Evolutionary conservation across 164 flowering plant genomes (phyloP).

Genomic region (Dillenia suffruticosa): DNA sequence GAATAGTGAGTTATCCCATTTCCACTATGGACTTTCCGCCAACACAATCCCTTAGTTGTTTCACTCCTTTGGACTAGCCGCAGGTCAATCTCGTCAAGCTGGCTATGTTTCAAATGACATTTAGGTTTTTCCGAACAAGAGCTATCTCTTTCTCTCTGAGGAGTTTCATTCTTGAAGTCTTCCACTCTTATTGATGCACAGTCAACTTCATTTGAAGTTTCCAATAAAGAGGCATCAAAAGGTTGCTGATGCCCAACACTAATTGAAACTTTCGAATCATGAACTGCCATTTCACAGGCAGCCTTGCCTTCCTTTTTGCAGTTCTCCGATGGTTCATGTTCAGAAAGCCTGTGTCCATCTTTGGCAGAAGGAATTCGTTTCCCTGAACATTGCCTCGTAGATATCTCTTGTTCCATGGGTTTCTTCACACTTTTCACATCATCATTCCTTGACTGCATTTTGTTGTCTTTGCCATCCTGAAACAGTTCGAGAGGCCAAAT

Average conservation of each 20-base stretch:
- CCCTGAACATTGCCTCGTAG: constrained; percentile 28
- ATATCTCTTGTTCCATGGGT: constrained; percentile 81
- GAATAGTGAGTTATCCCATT: constrained; percentile 31
- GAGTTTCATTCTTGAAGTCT: constrained; percentile 37
- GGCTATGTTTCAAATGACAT: constrained; percentile 15
- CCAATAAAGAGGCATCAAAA: constrained; percentile 11
- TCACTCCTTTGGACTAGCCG: constrained; percentile 28
- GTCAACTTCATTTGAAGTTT: constrained; percentile 21
- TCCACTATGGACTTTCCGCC: constrained; percentile 27
- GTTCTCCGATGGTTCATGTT: constrained; percentile 24
- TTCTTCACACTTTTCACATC: constrained; percentile 65
- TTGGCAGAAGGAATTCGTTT: constrained; percentile 23
- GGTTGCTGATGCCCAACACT: constrained; percentile 18
- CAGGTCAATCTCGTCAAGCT: constrained; percentile 22
- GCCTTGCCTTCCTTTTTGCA: constrained; percentile 25
- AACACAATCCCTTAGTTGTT: constrained; percentile 43
- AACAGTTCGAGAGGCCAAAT: constrained; percentile 7
- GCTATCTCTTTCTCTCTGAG: constrained; percentile 11
- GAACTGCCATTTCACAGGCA: constrained; percentile 26
- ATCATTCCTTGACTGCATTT: constrained; percentile 11
- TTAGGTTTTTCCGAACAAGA: constrained; percentile 18
- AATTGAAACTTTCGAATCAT: constrained; percentile 22
- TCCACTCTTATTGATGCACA: constrained; percentile 36
- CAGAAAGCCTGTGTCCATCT: constrained; percentile 14
- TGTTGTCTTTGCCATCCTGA: constrained; percentile 42